Percentiles rank a stretch among this genome's conserved stretches.
Conservation (phyloP, 2,329 filamentous ascomycete genomes). For the Leptographium flavum region DNA sequence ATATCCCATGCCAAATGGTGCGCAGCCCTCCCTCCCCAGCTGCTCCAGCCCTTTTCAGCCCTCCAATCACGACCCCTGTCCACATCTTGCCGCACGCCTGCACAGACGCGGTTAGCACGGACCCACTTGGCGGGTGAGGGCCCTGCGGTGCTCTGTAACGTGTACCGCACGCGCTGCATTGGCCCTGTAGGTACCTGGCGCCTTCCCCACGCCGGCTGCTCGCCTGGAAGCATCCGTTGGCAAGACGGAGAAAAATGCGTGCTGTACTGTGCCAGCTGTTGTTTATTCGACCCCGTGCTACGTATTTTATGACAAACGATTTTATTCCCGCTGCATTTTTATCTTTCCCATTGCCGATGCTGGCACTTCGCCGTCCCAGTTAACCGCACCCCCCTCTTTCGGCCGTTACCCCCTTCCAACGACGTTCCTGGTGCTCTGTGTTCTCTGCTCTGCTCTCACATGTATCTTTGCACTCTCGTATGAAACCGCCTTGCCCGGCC, state of each 20-base stretch:
- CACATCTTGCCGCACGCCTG: slow-evolving; percentile 12
- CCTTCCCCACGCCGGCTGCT: slow-evolving; percentile 7
- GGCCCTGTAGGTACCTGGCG: not conserved
- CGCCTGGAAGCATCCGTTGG: slow-evolving; percentile 1
- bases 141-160: slow-evolving; percentile 4
- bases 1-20: not conserved
- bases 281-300: not conserved
- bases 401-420: not conserved
- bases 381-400: not conserved
- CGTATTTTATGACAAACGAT: no score
- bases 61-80: slow-evolving; percentile 9
- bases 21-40: not conserved
- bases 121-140: slow-evolving; percentile 12
- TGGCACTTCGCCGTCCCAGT: not conserved
- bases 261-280: not conserved
- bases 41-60: not conserved
- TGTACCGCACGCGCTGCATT: not conserved
- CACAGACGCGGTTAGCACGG: slow-evolving; percentile 14
- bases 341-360: not conserved
- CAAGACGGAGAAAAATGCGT: not conserved
- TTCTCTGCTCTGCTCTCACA: not conserved
- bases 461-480: not conserved
- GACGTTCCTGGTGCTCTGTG: not conserved
- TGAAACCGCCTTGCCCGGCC: not conserved
- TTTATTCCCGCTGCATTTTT: not conserved